Evolutionary conservation across 192 early-diverging fungal species (phyloP).

Genomic region (Coemansia biformis): DNA sequence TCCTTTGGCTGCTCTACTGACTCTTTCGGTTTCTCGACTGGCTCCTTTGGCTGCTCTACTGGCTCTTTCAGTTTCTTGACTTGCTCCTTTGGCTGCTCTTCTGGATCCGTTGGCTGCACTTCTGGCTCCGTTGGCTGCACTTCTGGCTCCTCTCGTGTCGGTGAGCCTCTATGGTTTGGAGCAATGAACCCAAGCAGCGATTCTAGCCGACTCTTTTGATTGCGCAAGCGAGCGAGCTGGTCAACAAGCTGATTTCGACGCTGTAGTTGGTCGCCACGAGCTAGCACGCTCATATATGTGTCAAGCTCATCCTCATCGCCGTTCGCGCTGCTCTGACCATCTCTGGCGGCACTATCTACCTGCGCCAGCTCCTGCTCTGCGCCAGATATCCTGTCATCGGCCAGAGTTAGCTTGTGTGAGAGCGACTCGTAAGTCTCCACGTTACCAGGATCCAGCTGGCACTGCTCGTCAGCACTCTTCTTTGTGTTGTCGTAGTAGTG

Average conservation of each 20-base stretch:
- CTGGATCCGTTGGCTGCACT: too few relatives aligned
- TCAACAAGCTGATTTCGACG: slow-evolving; percentile 40
- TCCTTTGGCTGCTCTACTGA: background rate
- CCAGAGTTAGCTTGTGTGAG: slow-evolving; percentile 20
- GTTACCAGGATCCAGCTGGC: slow-evolving; percentile 18
- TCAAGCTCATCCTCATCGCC: slow-evolving; percentile 58
- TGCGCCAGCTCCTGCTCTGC: slow-evolving; percentile 8
- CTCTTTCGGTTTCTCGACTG: background rate
- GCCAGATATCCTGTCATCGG: slow-evolving; percentile 34
- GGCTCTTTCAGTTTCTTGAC: too few relatives aligned
- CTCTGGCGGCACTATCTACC: background rate
- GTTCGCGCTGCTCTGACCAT: background rate
- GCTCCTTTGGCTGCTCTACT: slow-evolving; percentile 1
- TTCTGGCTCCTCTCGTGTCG: too few relatives aligned
- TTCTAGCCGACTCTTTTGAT: slow-evolving; percentile 28
- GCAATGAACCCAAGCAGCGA: slow-evolving; percentile 25
- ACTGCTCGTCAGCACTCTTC: slow-evolving; percentile 18
- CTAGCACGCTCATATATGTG: slow-evolving; percentile 58
- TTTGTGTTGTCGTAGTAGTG: slow-evolving; percentile 58
- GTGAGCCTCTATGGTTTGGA: too few relatives aligned
- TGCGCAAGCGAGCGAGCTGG: slow-evolving; percentile 44
- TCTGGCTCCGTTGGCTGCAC: too few relatives aligned
- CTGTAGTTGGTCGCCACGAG: slow-evolving; percentile 39
- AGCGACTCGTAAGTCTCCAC: slow-evolving; percentile 68
- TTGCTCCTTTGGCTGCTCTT: too few relatives aligned